Evolutionary conservation across 2,329 filamentous ascomycete species (phyloP).

Genomic region (Drechmeria coniospora): DNA sequence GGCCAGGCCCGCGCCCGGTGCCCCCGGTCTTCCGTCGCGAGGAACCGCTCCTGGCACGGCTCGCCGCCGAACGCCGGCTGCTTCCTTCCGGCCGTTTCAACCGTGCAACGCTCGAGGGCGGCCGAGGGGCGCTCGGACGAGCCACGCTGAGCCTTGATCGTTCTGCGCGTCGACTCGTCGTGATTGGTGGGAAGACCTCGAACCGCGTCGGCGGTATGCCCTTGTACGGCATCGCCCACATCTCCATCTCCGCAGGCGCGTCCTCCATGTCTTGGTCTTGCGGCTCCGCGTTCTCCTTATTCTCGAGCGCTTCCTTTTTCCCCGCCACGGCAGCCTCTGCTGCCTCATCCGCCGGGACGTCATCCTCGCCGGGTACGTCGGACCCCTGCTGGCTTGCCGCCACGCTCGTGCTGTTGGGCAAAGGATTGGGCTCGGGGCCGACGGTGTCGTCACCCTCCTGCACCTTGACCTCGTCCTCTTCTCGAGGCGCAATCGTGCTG

Average conservation of each 20-base stretch:
- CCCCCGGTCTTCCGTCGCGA: constrained; percentile 41
- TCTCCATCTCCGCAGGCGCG: constrained; percentile 11
- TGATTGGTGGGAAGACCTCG: constrained; percentile 59
- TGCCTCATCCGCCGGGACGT: constrained; percentile 5
- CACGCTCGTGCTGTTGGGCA: constrained; percentile 10
- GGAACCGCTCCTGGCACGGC: constrained; percentile 25
- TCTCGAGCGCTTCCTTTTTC: constrained; percentile 13
- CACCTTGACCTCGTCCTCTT: constrained; percentile 45
- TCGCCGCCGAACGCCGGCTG: constrained; percentile 14
- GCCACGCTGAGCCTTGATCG: constrained; percentile 26
- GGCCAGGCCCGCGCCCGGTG: constrained; percentile 47
- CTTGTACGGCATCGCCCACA: constrained; percentile 33
- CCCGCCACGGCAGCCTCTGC: constrained; percentile 15
- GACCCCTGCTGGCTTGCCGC: constrained; percentile 1
- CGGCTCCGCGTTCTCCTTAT: constrained; percentile 16
- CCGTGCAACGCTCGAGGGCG: constrained; percentile 18
- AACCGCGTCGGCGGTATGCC: constrained; percentile 56
- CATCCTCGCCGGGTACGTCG: constrained; percentile 2
- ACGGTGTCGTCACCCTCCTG: constrained; percentile 14
- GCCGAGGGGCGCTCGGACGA: constrained; percentile 21
- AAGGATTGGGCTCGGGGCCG: constrained; percentile 7
- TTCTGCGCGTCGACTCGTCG: constrained; percentile 30
- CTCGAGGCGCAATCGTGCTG: constrained; percentile 74
- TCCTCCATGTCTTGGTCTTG: constrained; percentile 14
- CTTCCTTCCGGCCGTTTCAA: constrained; percentile 22